phyloP scores from a whole-genome alignment of 345 rosid species.

The Anacardium occidentale region DNA sequence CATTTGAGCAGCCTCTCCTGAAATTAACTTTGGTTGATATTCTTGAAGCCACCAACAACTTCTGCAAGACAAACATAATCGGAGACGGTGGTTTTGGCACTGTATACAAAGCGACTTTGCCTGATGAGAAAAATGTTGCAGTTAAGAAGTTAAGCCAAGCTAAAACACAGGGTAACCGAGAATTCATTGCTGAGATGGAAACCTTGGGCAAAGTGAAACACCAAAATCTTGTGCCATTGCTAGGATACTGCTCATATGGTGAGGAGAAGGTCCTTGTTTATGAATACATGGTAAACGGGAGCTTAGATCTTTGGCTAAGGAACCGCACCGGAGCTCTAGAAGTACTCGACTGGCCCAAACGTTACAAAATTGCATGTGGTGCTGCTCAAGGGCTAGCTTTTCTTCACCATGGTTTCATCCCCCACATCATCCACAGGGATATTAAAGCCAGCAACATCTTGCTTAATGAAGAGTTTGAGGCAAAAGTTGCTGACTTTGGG shows the following conservation, averaged over 20 bases:
- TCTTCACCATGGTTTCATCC: constrained; percentile 79
- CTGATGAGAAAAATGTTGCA: constrained; percentile 65
- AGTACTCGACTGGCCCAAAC: constrained; percentile 74
- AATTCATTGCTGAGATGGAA: constrained; percentile 94
- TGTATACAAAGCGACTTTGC: constrained; percentile 71
- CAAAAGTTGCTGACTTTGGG: constrained; percentile 90
- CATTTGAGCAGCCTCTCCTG: constrained; percentile 81
- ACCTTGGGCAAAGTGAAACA: constrained; percentile 95
- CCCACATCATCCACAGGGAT: constrained; percentile 93
- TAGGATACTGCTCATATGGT: constrained; percentile 75
- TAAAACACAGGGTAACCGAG: constrained; percentile 79
- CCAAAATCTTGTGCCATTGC: constrained; percentile 75
- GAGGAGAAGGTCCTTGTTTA: constrained; percentile 94
- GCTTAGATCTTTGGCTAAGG: constrained; percentile 83
- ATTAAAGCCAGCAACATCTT: constrained; percentile 91
- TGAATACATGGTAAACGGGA: constrained; percentile 87
- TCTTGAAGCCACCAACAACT: constrained; percentile 72
- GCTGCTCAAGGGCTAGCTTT: constrained; percentile 84
- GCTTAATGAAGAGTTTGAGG: constrained; percentile 64
- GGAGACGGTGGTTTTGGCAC: constrained; percentile 98
- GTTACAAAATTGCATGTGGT: constrained; percentile 69
- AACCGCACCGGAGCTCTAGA: constrained; percentile 59
- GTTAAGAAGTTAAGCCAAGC: constrained; percentile 88
- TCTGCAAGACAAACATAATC: constrained; percentile 77
- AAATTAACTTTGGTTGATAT: constrained; percentile 69